Conservation (phyloP, 2,329 filamentous ascomycete genomes). For the Pseudogymnoascus sp. region DNA sequence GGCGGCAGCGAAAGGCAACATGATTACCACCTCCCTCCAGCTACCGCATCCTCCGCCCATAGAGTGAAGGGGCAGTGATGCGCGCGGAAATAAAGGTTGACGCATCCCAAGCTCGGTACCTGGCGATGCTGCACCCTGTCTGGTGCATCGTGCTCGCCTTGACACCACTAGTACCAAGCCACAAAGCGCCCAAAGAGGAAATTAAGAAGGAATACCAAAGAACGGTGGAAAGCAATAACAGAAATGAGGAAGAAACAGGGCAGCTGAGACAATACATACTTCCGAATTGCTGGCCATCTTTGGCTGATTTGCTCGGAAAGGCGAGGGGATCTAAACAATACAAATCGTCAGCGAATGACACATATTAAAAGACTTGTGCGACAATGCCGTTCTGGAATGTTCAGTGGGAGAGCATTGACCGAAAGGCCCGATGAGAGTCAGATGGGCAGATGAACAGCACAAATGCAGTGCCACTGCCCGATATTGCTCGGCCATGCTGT, state of each 20-base stretch:
- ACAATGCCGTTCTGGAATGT: conserved; percentile 9
- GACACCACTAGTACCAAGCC: not conserved
- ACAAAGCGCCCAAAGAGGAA: conserved; percentile 7
- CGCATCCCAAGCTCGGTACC: conserved; percentile 1
- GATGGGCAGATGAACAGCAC: not conserved
- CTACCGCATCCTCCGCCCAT: not conserved
- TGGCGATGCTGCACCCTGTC: not conserved
- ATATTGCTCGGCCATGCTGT: not conserved
- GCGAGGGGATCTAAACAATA: conserved; percentile 4
- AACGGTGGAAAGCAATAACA: not conserved
- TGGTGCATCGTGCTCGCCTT: not conserved
- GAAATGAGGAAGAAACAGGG: not conserved
- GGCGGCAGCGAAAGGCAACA: not conserved
- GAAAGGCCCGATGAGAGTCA: conserved; percentile 4
- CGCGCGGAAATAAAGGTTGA: not conserved
- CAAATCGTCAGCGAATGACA: conserved; percentile 8
- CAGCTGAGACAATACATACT: conserved; percentile 8
- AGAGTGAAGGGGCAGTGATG: not conserved
- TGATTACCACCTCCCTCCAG: not conserved
- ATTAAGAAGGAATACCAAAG: conserved; percentile 2
- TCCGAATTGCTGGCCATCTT: conserved; percentile 6
- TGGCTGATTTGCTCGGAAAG: not conserved
- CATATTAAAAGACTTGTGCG: not conserved
- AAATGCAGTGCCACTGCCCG: not conserved
- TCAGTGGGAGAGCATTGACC: not conserved